A percentile compares a stretch with the other conserved stretches of the same genome.
Evolutionary conservation across 192 early-diverging fungal species (phyloP).

Genomic region (Backusella parvicylindrica): DNA sequence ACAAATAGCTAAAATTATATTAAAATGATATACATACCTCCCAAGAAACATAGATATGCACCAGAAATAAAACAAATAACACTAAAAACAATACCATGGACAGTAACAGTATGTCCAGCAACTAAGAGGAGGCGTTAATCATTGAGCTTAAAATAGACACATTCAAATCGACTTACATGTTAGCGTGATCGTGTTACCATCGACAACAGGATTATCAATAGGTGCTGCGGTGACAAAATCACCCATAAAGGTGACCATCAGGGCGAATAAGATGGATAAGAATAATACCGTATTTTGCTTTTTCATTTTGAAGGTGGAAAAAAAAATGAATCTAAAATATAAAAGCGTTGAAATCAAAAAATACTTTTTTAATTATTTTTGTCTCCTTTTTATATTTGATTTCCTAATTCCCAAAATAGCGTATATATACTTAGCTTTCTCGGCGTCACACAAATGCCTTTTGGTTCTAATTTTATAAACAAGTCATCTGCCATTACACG

Average conservation of each 20-base stretch:
- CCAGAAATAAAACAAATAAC: slow-evolving; percentile 30
- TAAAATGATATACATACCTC: slow-evolving; percentile 16
- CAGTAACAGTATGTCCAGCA: slow-evolving; percentile 6
- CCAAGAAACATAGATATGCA: slow-evolving; percentile 24
- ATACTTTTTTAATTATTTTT: neutral
- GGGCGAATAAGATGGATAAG: neutral
- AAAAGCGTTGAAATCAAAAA: neutral
- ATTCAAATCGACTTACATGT: neutral
- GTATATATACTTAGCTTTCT: neutral
- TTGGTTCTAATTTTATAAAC: neutral
- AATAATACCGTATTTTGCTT: neutral
- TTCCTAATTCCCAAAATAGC: neutral
- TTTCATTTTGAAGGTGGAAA: neutral
- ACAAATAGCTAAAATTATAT: neutral
- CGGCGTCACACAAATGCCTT: neutral
- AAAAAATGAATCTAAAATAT: neutral
- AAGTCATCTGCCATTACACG: neutral
- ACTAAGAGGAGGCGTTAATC: neutral
- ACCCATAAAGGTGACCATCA: slow-evolving; percentile 14
- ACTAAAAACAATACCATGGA: slow-evolving; percentile 26
- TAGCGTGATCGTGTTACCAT: neutral
- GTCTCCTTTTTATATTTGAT: neutral
- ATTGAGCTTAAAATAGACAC: neutral
- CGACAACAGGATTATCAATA: neutral
- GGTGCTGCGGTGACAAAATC: slow-evolving; percentile 9